Base-by-base conservation (phyloP, 129 eudicot genomes). In the Arctium lappa region DNA sequence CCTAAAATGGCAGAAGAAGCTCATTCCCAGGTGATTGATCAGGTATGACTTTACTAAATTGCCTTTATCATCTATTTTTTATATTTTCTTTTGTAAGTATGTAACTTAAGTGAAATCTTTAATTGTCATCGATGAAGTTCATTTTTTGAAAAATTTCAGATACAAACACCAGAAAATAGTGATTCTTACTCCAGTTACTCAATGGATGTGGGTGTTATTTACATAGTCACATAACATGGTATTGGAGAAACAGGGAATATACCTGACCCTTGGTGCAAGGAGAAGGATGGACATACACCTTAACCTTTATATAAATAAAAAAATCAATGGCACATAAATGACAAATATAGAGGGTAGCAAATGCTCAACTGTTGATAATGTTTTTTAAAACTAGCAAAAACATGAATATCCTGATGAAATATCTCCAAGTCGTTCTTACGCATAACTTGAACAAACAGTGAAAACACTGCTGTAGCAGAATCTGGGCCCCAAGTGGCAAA, bases 1-100 rank as follows among this genome's bases (percentile, higher is more conserved):
- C 99, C 99, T 62, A 95, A 95, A 84, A 95, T 95, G 99, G 98
- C 99, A 66, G 95, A 90, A 89, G 98, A 95, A 91, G 99, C 99
- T 76, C 98, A 95, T 69, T 81, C 91, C 18, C 82, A 70, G 85
- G 98, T 91, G 87, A 95, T 95, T 84, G 95, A 91, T 89, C 95
- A 93, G 97, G 99, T 95, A 87, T 38, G n/a, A 22, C 27, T 79
- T 33, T 78, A 50, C 50, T 76, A 70, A 82, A 36, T 65, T 31
- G 33, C 75, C 31, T 78, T 16, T 74, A 68, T 40, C 5, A 29
- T 48, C 32, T 27, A 8, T 39, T 29, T 8, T 5, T 3, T 48
- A 37, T 46, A 40, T 79, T 83, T 62, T 56, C 7, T 75, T 78
- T 77, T 42, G 18, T 48, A 44, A 65, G 27, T 42, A 66, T 40